These are phyloP conservation scores for Schizophyllum amplum DNA, from an alignment of 1,284 basidiomycete genomes.

Conservation along the genomic window DNA sequence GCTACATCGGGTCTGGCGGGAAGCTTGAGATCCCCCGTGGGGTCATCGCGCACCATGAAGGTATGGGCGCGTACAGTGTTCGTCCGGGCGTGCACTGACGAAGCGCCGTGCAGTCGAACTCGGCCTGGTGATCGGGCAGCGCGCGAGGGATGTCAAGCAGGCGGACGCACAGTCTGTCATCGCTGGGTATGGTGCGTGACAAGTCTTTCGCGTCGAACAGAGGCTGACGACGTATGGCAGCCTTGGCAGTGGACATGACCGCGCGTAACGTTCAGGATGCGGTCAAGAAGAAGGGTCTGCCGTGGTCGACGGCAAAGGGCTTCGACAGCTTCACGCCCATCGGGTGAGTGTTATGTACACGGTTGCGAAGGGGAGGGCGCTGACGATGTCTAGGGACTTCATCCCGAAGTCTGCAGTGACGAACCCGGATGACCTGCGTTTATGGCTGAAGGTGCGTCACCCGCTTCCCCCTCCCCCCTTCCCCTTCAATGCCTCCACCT, in stretches of 20 bases:
- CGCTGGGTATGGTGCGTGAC: constrained; percentile 78
- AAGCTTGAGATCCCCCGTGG: constrained; percentile 84
- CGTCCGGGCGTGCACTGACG: neutral
- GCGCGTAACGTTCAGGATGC: constrained; percentile 92
- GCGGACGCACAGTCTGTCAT: constrained; percentile 71
- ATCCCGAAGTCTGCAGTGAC: constrained; percentile 67
- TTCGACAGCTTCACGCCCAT: constrained; percentile 88
- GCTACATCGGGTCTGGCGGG: constrained; percentile 74
- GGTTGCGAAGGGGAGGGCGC: neutral
- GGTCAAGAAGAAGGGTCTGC: constrained; percentile 87
- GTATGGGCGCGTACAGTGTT: constrained; percentile 28
- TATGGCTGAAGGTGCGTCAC: constrained; percentile 61
- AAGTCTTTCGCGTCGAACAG: constrained; percentile 1
- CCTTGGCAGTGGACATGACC: constrained; percentile 92
- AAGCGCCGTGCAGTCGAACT: constrained; percentile 72
- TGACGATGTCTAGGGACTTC: constrained; percentile 50
- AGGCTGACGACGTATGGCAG: constrained; percentile 30
- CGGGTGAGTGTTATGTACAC: constrained; percentile 34
- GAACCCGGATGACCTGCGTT: constrained; percentile 70
- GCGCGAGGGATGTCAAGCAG: constrained; percentile 74
- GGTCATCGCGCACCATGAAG: constrained; percentile 86
- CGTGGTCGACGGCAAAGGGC: constrained; percentile 91
- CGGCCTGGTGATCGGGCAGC: constrained; percentile 89
- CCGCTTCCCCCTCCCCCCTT: neutral
- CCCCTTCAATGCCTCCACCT: neutral